Conservation (phyloP, 306 rosid genomes). For the Vigna radiata region DNA sequence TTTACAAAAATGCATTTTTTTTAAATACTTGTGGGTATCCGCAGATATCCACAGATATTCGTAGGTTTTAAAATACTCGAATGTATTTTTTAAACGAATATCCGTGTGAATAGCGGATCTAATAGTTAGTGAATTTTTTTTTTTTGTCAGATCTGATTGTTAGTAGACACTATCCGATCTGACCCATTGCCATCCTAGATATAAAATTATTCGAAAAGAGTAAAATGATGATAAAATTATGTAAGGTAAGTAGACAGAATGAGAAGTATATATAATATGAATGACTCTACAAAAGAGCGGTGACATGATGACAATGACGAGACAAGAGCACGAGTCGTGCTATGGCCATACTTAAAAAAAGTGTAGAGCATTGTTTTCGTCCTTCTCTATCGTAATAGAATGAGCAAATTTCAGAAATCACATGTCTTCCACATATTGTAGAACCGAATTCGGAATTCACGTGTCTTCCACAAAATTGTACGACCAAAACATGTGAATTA, state of each 20-base stretch:
- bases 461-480: not conserved
- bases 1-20: too few species aligned
- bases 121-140: too few species aligned
- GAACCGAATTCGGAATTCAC: not conserved
- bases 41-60: too few species aligned
- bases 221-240: not conserved
- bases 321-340: not conserved
- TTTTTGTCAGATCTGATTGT: too few species aligned
- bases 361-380: not conserved
- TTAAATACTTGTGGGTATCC: too few species aligned
- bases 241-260: not conserved
- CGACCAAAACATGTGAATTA: not conserved
- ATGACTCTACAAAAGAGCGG: not conserved
- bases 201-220: not conserved
- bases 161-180: too few species aligned
- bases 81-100: too few species aligned
- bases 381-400: not conserved
- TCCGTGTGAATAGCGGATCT: too few species aligned
- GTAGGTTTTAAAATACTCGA: too few species aligned
- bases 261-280: not conserved
- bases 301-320: not conserved
- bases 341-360: not conserved
- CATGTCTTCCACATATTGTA: not conserved
- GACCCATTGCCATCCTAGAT: too few species aligned
- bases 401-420: not conserved